phyloP scores from a whole-genome alignment of 345 rosid species.

The Lumnitzera littorea region DNA sequence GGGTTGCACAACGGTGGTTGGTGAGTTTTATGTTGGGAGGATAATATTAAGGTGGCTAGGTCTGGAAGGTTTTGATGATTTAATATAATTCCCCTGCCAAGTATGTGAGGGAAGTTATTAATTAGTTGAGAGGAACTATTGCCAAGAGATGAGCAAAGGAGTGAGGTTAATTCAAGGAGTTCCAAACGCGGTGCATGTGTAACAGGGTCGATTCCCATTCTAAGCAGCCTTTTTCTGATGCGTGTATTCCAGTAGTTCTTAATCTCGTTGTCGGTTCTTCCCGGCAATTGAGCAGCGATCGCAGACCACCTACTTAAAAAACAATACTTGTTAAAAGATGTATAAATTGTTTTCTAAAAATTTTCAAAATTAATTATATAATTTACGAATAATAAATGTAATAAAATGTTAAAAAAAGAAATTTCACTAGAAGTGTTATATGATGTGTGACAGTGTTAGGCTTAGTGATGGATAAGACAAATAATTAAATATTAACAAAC shows the following conservation, averaged over 20 bases:
- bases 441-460: no score
- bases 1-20: slow-evolving; percentile 11
- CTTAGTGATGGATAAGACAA: no score
- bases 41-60: slow-evolving; percentile 14
- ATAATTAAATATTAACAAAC: no score
- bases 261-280: slow-evolving; percentile 86
- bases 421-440: no score
- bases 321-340: slow-evolving; percentile 1
- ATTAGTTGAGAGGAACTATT: slow-evolving; percentile 20
- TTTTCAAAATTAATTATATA: no score
- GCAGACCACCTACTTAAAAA: slow-evolving; percentile 65
- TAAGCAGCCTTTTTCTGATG: slow-evolving; percentile 57
- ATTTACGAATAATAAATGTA: no score
- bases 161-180: slow-evolving; percentile 20
- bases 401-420: no score
- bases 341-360: background rate
- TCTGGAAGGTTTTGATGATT: slow-evolving; percentile 18
- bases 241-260: slow-evolving; percentile 91
- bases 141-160: slow-evolving; percentile 14
- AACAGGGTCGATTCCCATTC: slow-evolving; percentile 84
- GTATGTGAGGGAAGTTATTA: slow-evolving; percentile 19
- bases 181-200: slow-evolving; percentile 73
- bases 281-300: slow-evolving; percentile 74
- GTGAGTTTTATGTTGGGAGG: slow-evolving; percentile 14
- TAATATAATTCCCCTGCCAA: slow-evolving; percentile 19